Evolutionary conservation across 1,284 basidiomycete genomes (phyloP), one percentile per base, ranked within the genome.

Genomic region (Mycocalia duriaeana): DNA sequence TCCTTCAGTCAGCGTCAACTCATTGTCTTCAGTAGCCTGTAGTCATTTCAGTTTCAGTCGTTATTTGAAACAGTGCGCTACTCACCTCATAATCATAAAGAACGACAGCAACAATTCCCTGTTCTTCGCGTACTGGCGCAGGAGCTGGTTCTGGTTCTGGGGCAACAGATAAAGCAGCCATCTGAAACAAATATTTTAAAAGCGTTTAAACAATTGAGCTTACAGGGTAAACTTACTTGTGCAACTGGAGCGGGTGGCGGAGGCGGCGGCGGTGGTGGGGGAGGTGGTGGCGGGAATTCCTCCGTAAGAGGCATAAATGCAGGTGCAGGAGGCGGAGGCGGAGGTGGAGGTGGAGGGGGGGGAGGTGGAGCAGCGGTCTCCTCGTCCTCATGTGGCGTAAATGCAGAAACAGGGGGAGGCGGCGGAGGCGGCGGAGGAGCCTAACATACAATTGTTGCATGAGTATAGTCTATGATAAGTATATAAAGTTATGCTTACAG

Each of bases 11-110:
- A 96, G 75, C 45, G 68, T 66, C 68, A 95, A 82, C 62, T 96
- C 93, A 59, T 93, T 92, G 52, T 92, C 87, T 65, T 92, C 90
- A 7, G 79, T 71, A 22, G 84, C 84, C 78, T 83, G 36, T 36
- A 5, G 11, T 24, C 37, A 37, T 42, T 42, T 7, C 16, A 11
- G n/a, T n/a, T n/a, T n/a, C n/a, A n/a, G n/a, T n/a, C n/a, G n/a
- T n/a, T n/a, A n/a, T n/a, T n/a, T n/a, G n/a, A n/a, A n/a, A n/a
- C n/a, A n/a, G n/a, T 16, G 18, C 18, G 20, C 5, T 51, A 18
- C 64, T 8, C 46, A 81, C 86, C 61, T 88, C 84, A 58, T 94
- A 95, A 9, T 86, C 83, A 64, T 83, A 94, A 23, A 87, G 55
- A 1, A 85, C 86, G 25, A 85, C 64, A 1, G 85, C 86, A 41